phyloP scores from a whole-genome alignment of 2,329 filamentous ascomycete genomes.

The Fulvia fulva region DNA sequence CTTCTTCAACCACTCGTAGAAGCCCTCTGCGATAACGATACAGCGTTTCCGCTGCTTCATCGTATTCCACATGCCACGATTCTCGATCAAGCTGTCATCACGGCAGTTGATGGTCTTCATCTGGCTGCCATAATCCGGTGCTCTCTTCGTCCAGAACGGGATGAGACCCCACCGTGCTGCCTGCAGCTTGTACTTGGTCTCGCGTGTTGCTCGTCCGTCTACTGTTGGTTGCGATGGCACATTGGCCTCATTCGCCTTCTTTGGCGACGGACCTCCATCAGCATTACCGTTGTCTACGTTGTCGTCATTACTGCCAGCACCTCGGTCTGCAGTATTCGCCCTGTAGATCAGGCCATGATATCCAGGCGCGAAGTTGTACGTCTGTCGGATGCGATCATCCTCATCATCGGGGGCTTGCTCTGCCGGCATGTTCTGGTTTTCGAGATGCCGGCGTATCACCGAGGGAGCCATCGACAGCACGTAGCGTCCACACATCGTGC shows the following conservation, averaged over 20 bases:
- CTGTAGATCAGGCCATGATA: slow-evolving; percentile 83
- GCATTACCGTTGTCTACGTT: slow-evolving; percentile 21
- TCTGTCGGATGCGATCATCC: slow-evolving; percentile 68
- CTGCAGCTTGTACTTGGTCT: slow-evolving; percentile 73
- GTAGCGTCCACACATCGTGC: slow-evolving; percentile 66
- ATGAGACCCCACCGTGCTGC: slow-evolving; percentile 95
- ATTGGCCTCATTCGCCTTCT: slow-evolving; percentile 24
- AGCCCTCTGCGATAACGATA: slow-evolving; percentile 82
- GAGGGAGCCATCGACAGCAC: slow-evolving; percentile 59
- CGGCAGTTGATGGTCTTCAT: slow-evolving; percentile 94
- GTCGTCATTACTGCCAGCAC: slow-evolving; percentile 17
- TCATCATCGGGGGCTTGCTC: slow-evolving; percentile 67
- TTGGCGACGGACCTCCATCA: slow-evolving; percentile 24
- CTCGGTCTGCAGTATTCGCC: slow-evolving; percentile 49
- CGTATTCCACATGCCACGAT: slow-evolving; percentile 80
- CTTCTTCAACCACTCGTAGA: slow-evolving; percentile 93
- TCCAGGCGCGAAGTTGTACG: slow-evolving; percentile 90
- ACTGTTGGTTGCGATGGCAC: slow-evolving; percentile 9
- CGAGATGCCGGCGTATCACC: slow-evolving; percentile 68
- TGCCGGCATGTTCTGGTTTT: slow-evolving; percentile 65
- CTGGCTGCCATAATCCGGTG: slow-evolving; percentile 70
- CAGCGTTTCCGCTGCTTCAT: slow-evolving; percentile 91
- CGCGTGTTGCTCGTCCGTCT: slow-evolving; percentile 26
- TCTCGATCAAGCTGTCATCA: slow-evolving; percentile 73
- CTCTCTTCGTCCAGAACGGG: slow-evolving; percentile 87